phyloP scores from a whole-genome alignment of 306 rosid genomes.

The Rosa persica region DNA sequence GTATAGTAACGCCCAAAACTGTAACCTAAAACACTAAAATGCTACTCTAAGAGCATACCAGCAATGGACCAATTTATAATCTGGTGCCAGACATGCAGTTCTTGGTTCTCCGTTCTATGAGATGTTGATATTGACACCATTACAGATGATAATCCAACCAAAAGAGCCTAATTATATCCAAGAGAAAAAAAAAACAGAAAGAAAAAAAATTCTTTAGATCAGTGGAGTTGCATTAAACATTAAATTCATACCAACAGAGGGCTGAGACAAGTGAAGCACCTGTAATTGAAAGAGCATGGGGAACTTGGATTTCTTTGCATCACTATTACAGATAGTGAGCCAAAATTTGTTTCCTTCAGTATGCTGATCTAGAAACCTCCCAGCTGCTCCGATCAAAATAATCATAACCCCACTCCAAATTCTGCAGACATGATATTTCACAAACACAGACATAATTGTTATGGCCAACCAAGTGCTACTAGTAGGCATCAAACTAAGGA shows the following conservation, averaged over 20 bases:
- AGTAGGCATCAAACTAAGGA: not conserved
- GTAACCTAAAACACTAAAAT: constrained; percentile 9
- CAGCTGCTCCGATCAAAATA: constrained; percentile 64
- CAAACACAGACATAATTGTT: not conserved
- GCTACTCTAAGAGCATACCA: constrained; percentile 47
- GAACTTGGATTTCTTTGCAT: constrained; percentile 42
- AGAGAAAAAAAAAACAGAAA: not conserved
- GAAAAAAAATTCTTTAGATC: constrained; percentile 12
- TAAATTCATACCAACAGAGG: constrained; percentile 21
- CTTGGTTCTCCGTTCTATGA: constrained; percentile 71
- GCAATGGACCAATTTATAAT: constrained; percentile 71
- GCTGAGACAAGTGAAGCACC: constrained; percentile 41
- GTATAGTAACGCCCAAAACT: not conserved
- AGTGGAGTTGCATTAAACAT: constrained; percentile 10
- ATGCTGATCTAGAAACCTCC: constrained; percentile 65
- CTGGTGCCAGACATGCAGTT: constrained; percentile 70
- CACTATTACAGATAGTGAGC: constrained; percentile 56
- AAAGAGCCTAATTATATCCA: constrained; percentile 47
- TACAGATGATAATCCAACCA: constrained; percentile 71
- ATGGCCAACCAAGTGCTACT: constrained; percentile 10
- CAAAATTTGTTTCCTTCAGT: constrained; percentile 62
- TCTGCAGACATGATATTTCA: constrained; percentile 44
- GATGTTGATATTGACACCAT: constrained; percentile 85
- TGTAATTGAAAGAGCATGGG: constrained; percentile 68
- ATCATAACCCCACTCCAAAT: constrained; percentile 75